Base-by-base conservation (phyloP, 495 filamentous ascomycete genomes). In the Penicillium roqueforti region DNA sequence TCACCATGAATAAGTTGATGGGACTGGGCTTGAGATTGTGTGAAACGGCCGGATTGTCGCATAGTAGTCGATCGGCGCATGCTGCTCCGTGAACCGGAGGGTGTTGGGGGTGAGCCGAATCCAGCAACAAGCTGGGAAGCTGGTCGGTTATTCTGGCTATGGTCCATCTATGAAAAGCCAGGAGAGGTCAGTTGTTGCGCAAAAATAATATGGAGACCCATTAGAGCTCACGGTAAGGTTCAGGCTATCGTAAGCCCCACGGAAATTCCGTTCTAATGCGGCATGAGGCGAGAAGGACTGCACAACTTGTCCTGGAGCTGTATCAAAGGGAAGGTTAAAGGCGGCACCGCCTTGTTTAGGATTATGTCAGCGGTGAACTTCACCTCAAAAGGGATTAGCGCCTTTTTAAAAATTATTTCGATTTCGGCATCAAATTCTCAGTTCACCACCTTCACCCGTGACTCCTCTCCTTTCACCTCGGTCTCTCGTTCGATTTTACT, bases 381-480 rank as follows among this genome's bases (percentile, higher is more conserved):
- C 41, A 54, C 57, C 59, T 48, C 10, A 49, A 61, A 65, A 32
- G 1, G 65, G 70, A 62, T 58, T 77, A 76, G 74, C 57, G 74
- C 52, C 68, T 67, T 71, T 69, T 73, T 70, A 68, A 68, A 66
- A 70, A 71, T 70, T 74, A 72, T 73, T 73, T 72, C 68, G 67
- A 68, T 58, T 65, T 69, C 64, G 45, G 50, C 51, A 47, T 51
- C 37, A 49, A 56, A 61, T 44, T 61, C 59, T 56, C 61, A 56
- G 56, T 58, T 48, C 61, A 65, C 63, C 49, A 55, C 36, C 39
- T 45, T 61, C 68, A 60, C 59, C 62, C 45, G 47, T 57, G 47
- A 60, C 42, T 58, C 39, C 39, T 57, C 43, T 56, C 59, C 47
- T 39, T 54, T 46, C 53, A 56, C 55, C 55, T 53, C 57, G 47